Base-by-base conservation (phyloP, 2,329 filamentous ascomycete genomes). In the Plectosphaerella cucumerina region DNA sequence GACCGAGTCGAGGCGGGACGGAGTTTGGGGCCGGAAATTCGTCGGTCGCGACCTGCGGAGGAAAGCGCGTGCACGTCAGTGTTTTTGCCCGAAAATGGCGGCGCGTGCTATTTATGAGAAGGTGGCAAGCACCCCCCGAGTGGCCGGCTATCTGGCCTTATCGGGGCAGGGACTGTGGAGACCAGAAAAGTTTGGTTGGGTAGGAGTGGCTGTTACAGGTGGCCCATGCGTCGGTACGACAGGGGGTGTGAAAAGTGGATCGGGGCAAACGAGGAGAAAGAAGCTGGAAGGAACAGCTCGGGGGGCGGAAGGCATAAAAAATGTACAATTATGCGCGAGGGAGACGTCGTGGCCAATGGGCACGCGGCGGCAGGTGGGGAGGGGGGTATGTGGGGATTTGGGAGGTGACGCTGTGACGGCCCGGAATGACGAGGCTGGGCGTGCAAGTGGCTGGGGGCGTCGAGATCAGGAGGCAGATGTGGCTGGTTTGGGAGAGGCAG, bases 41-140 rank as follows among this genome's bases (percentile, higher is more conserved):
- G 39, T 42, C n/a, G 63, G 64, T 67, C 47, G 47, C 47, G 55
- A 57, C 55, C 68, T 69, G 65, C 62, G 67, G 70, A 63, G 67
- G 66, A 71, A 72, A 72, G 68, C 69, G 70, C 70, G 70, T 71
- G 69, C 69, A 72, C 68, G 69, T 72, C 70, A 70, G 67, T 71
- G 59, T 65, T 64, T 62, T 70, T 69, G 67, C 62, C 58, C 66
- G 63, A 49, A 68, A 67, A 67, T 62, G 70, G 70, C 70, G 69
- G 70, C 69, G 69, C 68, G 65, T 70, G 67, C 66, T 72, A 73
- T 72, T 72, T 72, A 72, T 73, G 69, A 72, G 69, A 63, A 56
- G 50, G 68, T 68, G 61, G 62, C 63, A 63, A 59, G 55, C 60
- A 64, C 66, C 60, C 56, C 62, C 62, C 61, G 62, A 57, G 59